Evolutionary conservation across 192 early-diverging fungal species (phyloP).

Genomic region (Backusella psychrophila): DNA sequence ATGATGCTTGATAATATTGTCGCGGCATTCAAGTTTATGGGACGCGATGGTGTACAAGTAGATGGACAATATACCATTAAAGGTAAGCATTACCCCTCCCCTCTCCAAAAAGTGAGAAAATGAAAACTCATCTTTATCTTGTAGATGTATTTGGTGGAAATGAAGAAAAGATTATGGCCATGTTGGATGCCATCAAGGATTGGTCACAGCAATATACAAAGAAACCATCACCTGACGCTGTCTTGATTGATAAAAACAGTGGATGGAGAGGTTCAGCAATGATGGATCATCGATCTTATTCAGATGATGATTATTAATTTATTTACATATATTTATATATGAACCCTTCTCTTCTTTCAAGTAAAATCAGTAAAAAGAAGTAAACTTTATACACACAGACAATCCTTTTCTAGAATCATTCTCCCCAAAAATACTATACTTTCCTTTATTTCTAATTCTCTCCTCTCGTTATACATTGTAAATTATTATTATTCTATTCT

Average conservation of each 20-base stretch:
- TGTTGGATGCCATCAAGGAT: constrained; percentile 22
- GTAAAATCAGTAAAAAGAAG: not conserved
- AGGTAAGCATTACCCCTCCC: too few relatives aligned
- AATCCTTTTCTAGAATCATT: not conserved
- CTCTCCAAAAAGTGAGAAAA: too few relatives aligned
- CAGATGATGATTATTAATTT: not conserved
- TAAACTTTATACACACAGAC: not conserved
- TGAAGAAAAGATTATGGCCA: constrained; percentile 29
- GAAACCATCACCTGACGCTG: not conserved
- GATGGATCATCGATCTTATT: constrained; percentile 1
- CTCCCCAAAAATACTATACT: not conserved
- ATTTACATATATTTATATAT: not conserved
- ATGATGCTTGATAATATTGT: constrained; percentile 46
- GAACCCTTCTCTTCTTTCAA: not conserved
- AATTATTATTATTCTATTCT: constrained; percentile 1
- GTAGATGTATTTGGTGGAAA: constrained; percentile 33
- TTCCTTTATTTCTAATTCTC: not conserved
- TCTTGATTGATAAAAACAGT: constrained; percentile 8
- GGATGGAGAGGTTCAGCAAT: constrained; percentile 12
- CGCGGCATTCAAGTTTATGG: constrained; percentile 54
- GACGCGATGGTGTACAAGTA: constrained; percentile 40
- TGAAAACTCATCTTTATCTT: not conserved
- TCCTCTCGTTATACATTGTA: not conserved
- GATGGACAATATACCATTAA: constrained; percentile 47
- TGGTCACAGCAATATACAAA: constrained; percentile 16